Evolutionary conservation across 1,284 basidiomycete genomes (phyloP).

Genomic region (Polyporus tsugae): DNA sequence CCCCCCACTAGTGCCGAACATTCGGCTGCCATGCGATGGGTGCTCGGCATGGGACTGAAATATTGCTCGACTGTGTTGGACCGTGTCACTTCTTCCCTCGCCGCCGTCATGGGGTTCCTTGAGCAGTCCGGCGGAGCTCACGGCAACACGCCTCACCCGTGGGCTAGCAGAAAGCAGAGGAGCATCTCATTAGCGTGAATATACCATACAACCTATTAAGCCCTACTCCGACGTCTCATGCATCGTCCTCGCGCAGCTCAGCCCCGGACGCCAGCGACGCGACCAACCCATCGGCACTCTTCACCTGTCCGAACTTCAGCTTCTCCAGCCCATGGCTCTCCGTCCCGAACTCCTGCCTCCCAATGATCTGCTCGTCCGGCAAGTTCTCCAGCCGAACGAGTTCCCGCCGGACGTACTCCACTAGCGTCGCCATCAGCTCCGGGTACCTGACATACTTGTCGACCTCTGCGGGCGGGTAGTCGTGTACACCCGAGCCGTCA

Average conservation of each 20-base stretch:
- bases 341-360: conserved; percentile 34
- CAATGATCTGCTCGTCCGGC: conserved; percentile 74
- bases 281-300: background rate
- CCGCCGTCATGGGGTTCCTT: no score
- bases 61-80: background rate
- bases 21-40: background rate
- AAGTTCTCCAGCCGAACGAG: conserved; percentile 76
- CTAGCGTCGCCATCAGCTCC: conserved; percentile 78
- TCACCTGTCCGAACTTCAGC: conserved; percentile 41
- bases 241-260: background rate
- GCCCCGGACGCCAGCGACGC: background rate
- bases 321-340: conserved; percentile 38
- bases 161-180: conserved; percentile 1
- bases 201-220: background rate
- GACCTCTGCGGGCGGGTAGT: conserved; percentile 66
- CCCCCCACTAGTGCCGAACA: background rate
- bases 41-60: background rate
- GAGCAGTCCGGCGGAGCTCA: no score
- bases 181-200: background rate
- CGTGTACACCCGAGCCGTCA: conserved; percentile 76
- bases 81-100: no score
- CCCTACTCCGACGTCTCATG: background rate
- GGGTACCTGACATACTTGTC: conserved; percentile 80
- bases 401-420: conserved; percentile 84
- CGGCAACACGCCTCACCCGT: background rate